These are phyloP conservation scores for Trifolium fragiferum DNA, from an alignment of 306 rosid genomes.

Conservation along the genomic window DNA sequence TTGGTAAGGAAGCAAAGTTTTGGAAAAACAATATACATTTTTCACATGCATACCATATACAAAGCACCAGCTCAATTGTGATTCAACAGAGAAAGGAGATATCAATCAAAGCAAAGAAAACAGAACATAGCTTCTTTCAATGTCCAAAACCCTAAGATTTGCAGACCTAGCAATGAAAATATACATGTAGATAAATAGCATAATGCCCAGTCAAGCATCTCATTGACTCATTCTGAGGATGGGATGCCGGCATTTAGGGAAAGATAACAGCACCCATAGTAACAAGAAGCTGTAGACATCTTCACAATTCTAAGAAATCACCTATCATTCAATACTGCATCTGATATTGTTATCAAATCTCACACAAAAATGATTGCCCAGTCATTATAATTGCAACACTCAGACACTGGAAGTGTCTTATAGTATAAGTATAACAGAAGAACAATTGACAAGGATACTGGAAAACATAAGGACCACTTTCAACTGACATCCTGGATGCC, in stretches of 20 bases:
- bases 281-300: conserved; percentile 22
- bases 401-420: background rate
- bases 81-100: conserved; percentile 11
- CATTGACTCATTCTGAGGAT: background rate
- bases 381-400: background rate
- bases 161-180: background rate
- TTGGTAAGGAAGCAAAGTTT: conserved; percentile 11
- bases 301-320: conserved; percentile 8
- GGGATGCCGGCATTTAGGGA: background rate
- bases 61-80: conserved; percentile 32
- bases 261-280: conserved; percentile 15
- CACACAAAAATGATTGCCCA: background rate
- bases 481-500: conserved; percentile 95
- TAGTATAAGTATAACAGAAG: conserved; percentile 15
- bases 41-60: conserved; percentile 22
- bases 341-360: conserved; percentile 4
- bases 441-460: conserved; percentile 77
- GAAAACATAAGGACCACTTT: conserved; percentile 87
- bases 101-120: conserved; percentile 17
- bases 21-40: conserved; percentile 22
- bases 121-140: conserved; percentile 8
- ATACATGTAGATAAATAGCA: conserved; percentile 14
- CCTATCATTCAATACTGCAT: background rate
- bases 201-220: conserved; percentile 18
- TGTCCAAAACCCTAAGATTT: conserved; percentile 21